These are phyloP conservation scores for Aspergillus olivimuriae DNA, from an alignment of 495 filamentous ascomycete genomes.

Conservation along the genomic window DNA sequence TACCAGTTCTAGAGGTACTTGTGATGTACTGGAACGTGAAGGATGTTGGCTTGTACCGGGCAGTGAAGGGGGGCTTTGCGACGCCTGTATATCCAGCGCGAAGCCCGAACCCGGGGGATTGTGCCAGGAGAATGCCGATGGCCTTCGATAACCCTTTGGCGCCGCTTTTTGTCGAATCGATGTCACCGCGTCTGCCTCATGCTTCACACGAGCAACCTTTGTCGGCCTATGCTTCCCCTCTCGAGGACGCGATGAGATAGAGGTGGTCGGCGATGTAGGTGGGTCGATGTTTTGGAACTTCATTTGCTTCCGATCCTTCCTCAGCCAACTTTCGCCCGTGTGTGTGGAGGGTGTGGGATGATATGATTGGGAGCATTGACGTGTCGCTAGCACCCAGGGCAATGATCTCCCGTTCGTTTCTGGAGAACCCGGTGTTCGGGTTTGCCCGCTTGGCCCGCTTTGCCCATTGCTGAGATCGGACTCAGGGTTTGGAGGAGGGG, in stretches of 20 bases:
- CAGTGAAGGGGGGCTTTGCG: background rate
- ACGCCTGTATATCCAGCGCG: background rate
- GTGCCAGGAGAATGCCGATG: background rate
- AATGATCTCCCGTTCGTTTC: conserved; percentile 1
- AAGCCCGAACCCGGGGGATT: background rate
- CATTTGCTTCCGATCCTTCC: conserved; percentile 28
- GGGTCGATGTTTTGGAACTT: conserved; percentile 32
- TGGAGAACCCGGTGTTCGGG: background rate
- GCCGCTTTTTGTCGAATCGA: background rate
- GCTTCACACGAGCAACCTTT: background rate
- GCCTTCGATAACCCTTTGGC: background rate
- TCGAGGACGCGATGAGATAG: conserved; percentile 15
- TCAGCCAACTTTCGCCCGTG: conserved; percentile 28
- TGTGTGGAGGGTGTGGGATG: conserved; percentile 2
- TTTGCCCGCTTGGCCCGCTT: no score
- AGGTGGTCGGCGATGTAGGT: conserved; percentile 34
- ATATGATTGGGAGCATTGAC: conserved; percentile 1
- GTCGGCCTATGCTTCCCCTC: conserved; percentile 8
- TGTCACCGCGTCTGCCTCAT: background rate
- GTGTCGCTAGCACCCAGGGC: background rate
- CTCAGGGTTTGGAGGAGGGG: background rate
- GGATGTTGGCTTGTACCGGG: background rate
- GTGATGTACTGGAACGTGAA: background rate
- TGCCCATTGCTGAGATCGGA: no score
- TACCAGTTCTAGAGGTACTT: background rate